phyloP scores from a whole-genome alignment of 352 stramenopile species.

The Peronosclerospora sorghi region DNA sequence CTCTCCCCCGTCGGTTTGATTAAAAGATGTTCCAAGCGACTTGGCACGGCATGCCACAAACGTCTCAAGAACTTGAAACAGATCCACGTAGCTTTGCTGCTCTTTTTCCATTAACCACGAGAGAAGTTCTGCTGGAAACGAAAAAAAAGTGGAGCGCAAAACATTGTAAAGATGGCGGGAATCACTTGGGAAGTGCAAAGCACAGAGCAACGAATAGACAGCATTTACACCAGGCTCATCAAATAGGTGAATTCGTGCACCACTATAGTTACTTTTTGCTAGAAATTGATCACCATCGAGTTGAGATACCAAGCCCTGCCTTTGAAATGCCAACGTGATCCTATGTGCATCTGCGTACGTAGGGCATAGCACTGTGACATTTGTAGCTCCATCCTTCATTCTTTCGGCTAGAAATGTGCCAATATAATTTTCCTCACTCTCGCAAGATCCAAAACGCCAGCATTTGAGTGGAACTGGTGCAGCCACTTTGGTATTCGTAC shows the following conservation, averaged over 20 bases:
- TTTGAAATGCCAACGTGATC: constrained; percentile 22
- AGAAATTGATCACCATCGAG: constrained; percentile 1
- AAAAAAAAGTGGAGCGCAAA: constrained; percentile 49
- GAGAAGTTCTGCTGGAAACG: constrained; percentile 40
- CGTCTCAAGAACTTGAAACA: constrained; percentile 39
- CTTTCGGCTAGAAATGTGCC: constrained; percentile 11
- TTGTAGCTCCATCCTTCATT: constrained; percentile 1
- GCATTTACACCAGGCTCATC: constrained; percentile 51
- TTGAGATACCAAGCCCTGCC: constrained; percentile 23
- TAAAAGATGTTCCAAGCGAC: constrained; percentile 11
- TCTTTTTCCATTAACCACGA: constrained; percentile 61
- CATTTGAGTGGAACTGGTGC: constrained; percentile 14
- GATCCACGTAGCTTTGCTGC: constrained; percentile 28
- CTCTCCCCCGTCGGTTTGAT: constrained; percentile 5
- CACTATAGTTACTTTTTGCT: constrained; percentile 5
- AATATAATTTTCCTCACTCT: constrained; percentile 17
- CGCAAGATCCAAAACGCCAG: constrained; percentile 10
- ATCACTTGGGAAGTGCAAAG: constrained; percentile 52
- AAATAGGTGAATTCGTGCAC: constrained; percentile 25
- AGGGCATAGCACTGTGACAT: constrained; percentile 26
- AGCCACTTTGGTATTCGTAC: background rate
- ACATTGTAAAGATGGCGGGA: constrained; percentile 72
- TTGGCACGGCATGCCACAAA: constrained; percentile 32
- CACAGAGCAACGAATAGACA: constrained; percentile 56
- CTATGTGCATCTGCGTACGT: constrained; percentile 28